These are phyloP conservation scores for Sporothrix brunneoviolacea DNA, from an alignment of 2,329 filamentous ascomycete species.

Conservation along the genomic window DNA sequence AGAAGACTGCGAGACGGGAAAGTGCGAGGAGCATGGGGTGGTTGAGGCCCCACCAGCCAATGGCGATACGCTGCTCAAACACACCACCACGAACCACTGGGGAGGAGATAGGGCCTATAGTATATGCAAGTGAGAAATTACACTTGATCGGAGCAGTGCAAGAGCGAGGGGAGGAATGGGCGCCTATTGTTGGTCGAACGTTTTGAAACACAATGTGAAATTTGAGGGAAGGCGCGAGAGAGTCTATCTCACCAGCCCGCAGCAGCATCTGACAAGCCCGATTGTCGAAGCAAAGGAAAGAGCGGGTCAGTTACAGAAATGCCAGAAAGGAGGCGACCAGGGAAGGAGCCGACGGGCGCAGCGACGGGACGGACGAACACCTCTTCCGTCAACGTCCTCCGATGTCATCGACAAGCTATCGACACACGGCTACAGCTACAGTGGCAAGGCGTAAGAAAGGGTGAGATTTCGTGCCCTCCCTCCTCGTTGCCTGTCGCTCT, in stretches of 20 bases:
- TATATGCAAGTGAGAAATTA: not conserved
- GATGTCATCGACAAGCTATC: too few species aligned
- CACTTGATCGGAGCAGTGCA: too few species aligned
- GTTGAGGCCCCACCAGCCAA: constrained; percentile 8
- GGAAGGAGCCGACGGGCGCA: constrained; percentile 1
- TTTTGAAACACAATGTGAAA: too few species aligned
- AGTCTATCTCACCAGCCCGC: too few species aligned
- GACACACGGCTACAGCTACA: too few species aligned
- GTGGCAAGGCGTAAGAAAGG: too few species aligned
- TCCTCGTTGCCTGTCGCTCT: too few species aligned
- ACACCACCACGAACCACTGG: constrained; percentile 10
- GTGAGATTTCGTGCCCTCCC: too few species aligned
- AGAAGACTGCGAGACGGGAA: not conserved
- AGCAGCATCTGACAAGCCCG: not conserved
- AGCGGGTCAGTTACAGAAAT: too few species aligned
- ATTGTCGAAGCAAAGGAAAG: not conserved
- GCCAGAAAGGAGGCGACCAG: too few species aligned
- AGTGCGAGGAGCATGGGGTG: not conserved
- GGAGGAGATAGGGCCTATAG: not conserved
- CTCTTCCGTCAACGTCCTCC: too few species aligned
- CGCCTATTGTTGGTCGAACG: not conserved
- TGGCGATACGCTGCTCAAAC: constrained; percentile 16
- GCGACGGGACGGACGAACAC: not conserved
- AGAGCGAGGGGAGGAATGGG: not conserved
- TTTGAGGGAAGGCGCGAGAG: too few species aligned